A percentile compares a stretch with the other conserved stretches of the same genome.
These are phyloP conservation scores for Bipolaris victoriae DNA, from an alignment of 2,329 filamentous ascomycete genomes.

Conservation along the genomic window DNA sequence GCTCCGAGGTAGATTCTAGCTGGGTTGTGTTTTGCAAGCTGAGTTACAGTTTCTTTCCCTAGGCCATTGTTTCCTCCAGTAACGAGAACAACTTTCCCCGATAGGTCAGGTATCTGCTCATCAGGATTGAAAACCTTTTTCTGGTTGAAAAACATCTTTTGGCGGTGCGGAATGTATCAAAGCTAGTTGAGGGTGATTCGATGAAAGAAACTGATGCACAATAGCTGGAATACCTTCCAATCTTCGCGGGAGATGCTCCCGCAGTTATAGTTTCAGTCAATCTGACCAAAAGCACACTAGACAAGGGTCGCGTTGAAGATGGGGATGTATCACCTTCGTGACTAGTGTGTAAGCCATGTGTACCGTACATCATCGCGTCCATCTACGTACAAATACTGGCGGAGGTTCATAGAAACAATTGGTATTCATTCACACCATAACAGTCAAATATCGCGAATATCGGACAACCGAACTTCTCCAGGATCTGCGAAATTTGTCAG, in stretches of 20 bases:
- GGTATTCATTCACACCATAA: neutral
- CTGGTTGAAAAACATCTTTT: neutral
- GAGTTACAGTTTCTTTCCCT: constrained; percentile 53
- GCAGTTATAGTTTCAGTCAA: neutral
- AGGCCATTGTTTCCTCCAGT: constrained; percentile 54
- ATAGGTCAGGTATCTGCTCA: constrained; percentile 27
- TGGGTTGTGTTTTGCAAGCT: constrained; percentile 53
- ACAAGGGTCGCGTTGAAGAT: neutral
- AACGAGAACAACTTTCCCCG: constrained; percentile 32
- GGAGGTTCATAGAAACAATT: neutral
- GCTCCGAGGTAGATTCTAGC: constrained; percentile 55
- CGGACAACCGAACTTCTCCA: neutral
- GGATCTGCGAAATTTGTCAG: neutral
- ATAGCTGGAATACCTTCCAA: neutral
- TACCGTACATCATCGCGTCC: neutral
- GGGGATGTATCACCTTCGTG: neutral
- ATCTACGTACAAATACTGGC: neutral
- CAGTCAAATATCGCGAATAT: neutral
- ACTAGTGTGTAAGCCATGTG: neutral
- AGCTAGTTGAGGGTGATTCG: neutral
- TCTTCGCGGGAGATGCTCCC: neutral
- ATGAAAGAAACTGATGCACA: neutral
- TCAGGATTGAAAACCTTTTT: constrained; percentile 21
- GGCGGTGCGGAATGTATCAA: neutral
- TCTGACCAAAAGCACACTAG: neutral